Conservation (phyloP, 208 protist species). For the Leishmania arabica region DNA sequence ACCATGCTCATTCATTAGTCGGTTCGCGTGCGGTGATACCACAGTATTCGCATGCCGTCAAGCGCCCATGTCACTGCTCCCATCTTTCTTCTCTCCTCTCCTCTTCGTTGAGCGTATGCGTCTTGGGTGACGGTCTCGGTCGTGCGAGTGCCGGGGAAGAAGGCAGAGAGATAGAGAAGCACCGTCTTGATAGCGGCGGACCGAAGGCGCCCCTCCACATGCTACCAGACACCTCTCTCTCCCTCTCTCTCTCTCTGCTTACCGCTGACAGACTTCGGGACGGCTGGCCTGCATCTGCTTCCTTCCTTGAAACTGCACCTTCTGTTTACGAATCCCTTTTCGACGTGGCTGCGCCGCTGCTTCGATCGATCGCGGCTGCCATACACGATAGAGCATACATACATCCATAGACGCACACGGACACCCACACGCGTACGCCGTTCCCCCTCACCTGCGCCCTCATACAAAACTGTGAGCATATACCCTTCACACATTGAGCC, state of each 20-base stretch:
- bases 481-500: background rate
- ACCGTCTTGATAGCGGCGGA: no score
- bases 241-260: background rate
- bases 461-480: background rate
- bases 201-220: no score
- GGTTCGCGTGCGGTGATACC: no score
- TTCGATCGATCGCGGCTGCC: background rate
- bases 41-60: no score
- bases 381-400: background rate
- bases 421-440: background rate
- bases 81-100: background rate
- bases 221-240: background rate
- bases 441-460: background rate
- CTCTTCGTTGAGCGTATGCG: background rate
- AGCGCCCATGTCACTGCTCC: background rate
- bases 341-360: background rate
- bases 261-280: background rate
- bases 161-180: background rate
- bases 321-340: background rate
- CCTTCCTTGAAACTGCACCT: background rate
- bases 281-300: background rate
- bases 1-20: background rate
- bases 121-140: background rate
- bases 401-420: conserved; percentile 2
- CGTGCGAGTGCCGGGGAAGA: background rate